Percentiles rank a stretch among this genome's conserved stretches.
Conservation (phyloP, 2,329 filamentous ascomycete genomes). For the Neopestalotiopsis clavispora region DNA sequence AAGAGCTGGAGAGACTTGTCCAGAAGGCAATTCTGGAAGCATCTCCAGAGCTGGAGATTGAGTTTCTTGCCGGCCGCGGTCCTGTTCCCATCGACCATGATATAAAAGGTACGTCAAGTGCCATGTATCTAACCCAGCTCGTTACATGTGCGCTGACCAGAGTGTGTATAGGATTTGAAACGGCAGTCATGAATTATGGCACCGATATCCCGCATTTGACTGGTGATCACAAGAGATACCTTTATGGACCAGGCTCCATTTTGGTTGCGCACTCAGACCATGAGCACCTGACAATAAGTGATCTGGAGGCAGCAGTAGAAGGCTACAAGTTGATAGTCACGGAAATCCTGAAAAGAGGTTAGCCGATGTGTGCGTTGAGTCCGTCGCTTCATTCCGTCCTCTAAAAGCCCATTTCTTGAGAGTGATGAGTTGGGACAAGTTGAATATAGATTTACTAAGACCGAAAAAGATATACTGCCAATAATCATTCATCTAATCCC, state of each 20-base stretch:
- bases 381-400: no score
- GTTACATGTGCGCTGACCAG: background rate
- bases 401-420: no score
- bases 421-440: no score
- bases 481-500: no score
- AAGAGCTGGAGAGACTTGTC: background rate
- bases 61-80: background rate
- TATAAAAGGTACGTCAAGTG: constrained; percentile 4
- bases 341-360: constrained; percentile 39
- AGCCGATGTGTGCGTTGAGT: no score
- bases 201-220: constrained; percentile 82
- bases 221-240: constrained; percentile 67
- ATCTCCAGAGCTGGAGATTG: background rate
- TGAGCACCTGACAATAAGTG: constrained; percentile 74
- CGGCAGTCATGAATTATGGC: constrained; percentile 82
- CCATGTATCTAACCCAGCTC: background rate
- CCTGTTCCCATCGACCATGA: constrained; percentile 13
- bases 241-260: constrained; percentile 72
- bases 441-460: no score
- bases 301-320: constrained; percentile 75
- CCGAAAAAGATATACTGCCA: no score
- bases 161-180: constrained; percentile 66
- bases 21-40: background rate
- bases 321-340: constrained; percentile 74
- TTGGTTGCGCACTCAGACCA: constrained; percentile 83